Conservation (phyloP, 352 stramenopile genomes). For the Pythium aristosporum region DNA sequence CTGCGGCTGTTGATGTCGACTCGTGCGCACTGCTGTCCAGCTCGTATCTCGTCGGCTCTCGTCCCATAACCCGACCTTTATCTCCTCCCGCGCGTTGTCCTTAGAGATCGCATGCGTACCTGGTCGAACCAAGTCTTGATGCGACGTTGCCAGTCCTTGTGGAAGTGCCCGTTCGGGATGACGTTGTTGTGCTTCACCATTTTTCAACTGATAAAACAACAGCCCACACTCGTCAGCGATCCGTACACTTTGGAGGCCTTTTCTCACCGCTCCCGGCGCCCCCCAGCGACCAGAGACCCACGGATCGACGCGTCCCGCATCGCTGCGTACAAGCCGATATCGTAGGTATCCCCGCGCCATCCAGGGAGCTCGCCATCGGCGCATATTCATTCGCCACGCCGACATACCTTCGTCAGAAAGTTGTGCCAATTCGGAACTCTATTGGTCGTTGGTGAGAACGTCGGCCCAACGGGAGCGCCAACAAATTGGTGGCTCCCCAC, state of each 20-base stretch:
- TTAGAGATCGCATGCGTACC: constrained; percentile 43
- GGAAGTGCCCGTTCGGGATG: constrained; percentile 99
- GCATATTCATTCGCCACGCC: constrained; percentile 23
- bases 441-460: constrained; percentile 30
- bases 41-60: no score
- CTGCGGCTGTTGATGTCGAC: no score
- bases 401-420: constrained; percentile 86
- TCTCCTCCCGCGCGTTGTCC: not conserved
- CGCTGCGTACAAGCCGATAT: not conserved
- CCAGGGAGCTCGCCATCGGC: not conserved
- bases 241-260: not conserved
- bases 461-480: constrained; percentile 9
- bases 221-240: constrained; percentile 12
- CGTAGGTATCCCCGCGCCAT: no score
- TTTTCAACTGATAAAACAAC: constrained; percentile 52
- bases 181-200: constrained; percentile 99
- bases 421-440: constrained; percentile 90
- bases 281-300: not conserved
- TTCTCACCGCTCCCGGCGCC: not conserved
- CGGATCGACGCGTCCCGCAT: not conserved
- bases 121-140: constrained; percentile 97
- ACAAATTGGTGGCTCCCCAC: constrained; percentile 84
- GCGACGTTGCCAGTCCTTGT: constrained; percentile 99
- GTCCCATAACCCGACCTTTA: not conserved
- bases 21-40: no score